These are phyloP conservation scores for Venturia aucupariae DNA, from an alignment of 2,329 filamentous ascomycete species.

Conservation along the genomic window DNA sequence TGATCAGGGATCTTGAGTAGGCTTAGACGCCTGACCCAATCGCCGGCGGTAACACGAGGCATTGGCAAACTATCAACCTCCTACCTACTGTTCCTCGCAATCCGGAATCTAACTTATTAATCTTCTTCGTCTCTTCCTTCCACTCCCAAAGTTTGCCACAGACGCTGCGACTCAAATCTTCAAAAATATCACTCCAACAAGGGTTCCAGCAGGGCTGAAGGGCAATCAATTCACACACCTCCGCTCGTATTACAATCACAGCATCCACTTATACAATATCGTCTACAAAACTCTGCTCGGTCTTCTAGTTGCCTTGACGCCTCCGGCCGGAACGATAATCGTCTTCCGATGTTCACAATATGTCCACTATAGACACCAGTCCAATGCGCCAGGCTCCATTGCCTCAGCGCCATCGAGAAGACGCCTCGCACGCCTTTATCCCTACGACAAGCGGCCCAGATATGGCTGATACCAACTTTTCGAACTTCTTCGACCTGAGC, in stretches of 20 bases:
- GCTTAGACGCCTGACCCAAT: slow-evolving; percentile 4
- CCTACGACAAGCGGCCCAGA: neutral
- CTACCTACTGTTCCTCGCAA: neutral
- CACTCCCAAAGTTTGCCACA: neutral
- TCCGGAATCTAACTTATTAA: neutral
- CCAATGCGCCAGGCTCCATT: slow-evolving; percentile 1
- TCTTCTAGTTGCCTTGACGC: neutral
- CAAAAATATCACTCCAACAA: neutral
- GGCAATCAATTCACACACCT: neutral
- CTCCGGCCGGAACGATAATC: neutral
- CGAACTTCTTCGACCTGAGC: neutral
- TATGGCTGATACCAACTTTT: neutral
- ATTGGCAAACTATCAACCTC: neutral
- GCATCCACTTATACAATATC: slow-evolving; percentile 5
- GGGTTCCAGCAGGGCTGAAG: neutral
- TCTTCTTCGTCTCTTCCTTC: neutral
- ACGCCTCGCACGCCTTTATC: slow-evolving; percentile 4
- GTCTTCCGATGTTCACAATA: neutral
- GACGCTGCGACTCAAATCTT: neutral
- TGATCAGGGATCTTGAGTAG: neutral
- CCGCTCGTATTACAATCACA: neutral
- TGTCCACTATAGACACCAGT: slow-evolving; percentile 1
- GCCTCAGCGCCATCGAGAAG: neutral
- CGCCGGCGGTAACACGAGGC: neutral
- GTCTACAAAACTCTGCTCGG: neutral